Conservation (phyloP, 768 basidiomycete genomes). For the Serpula lacrymans region DNA sequence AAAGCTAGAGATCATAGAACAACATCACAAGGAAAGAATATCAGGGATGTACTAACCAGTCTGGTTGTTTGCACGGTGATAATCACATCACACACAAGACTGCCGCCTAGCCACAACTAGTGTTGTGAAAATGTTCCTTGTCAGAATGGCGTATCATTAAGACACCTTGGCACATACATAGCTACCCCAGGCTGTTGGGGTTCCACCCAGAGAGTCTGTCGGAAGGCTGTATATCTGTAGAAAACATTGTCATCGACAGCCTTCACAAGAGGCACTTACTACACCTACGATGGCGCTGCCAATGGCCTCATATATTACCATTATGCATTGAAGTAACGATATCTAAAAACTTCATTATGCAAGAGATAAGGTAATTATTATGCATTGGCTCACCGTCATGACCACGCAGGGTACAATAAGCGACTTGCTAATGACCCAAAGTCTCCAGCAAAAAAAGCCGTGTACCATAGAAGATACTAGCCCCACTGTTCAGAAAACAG, state of each 20-base stretch:
- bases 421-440: not conserved
- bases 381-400: not conserved
- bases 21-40: too few species aligned
- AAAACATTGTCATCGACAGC: not conserved
- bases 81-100: not conserved
- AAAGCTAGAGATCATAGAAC: not conserved
- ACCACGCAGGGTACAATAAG: not conserved
- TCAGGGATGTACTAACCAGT: not conserved
- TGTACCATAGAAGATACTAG: not conserved
- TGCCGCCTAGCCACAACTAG: not conserved
- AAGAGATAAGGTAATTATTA: not conserved
- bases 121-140: too few species aligned
- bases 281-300: not conserved
- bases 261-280: not conserved
- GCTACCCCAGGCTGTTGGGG: not conserved
- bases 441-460: slow-evolving; percentile 2
- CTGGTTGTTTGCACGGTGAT: slow-evolving; percentile 1
- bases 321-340: not conserved
- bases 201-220: not conserved
- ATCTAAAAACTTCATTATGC: not conserved
- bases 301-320: not conserved
- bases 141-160: too few species aligned
- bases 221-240: too few species aligned
- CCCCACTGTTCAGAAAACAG: not conserved
- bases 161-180: too few species aligned